Evolutionary conservation across 1,284 basidiomycete species (phyloP), one percentile per base, ranked within the genome.

Genomic region (Fomitopsis pinicola): DNA sequence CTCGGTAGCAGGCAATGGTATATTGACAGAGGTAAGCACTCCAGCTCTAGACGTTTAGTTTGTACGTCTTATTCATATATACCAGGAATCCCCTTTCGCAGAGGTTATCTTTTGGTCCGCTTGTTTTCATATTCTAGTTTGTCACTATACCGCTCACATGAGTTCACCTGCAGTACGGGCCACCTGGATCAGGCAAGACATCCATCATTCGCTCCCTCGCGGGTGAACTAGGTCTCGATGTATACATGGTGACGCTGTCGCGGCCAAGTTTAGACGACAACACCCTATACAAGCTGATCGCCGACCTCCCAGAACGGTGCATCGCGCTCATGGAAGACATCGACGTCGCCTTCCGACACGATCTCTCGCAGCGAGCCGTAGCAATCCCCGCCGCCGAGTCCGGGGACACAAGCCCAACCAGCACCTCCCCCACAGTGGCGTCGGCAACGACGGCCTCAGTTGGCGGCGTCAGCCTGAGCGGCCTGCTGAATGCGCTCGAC

Each of bases 271-370:
- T 94, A 61, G 88, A 92, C 69, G 92, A 94, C 69, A 76, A 78
- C 0, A 71, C 75, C 5, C 80, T 94, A 28, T 79, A 76, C 52
- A 78, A 83, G 28, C 76, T 92, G 42, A 84, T 92, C 61, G 80
- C 82, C 6, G 78, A 82, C 5, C 80, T 93, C 2, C 90, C 91
- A 46, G 80, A 84, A 57, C 78, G 82, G 64, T 89, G 86, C 65
- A 87, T 94, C 60, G 85, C 88, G 0, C 76, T 94, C 28, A 89
- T 94, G 82, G 91, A 94, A 73, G 91, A 91, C 68, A 87, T 92
- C 61, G 89, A 92, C 64, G 89, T 85, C 4, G 87, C 88, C 0
- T 89, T 91, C 71, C 82, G 52, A 40, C 52, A 54, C 14, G 52
- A 54, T 22, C 35, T 81, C 38, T 80, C 82, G 58, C 48, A 50